Base-by-base conservation (phyloP, 2,329 filamentous ascomycete species). In the Tolypocladium paradoxum region DNA sequence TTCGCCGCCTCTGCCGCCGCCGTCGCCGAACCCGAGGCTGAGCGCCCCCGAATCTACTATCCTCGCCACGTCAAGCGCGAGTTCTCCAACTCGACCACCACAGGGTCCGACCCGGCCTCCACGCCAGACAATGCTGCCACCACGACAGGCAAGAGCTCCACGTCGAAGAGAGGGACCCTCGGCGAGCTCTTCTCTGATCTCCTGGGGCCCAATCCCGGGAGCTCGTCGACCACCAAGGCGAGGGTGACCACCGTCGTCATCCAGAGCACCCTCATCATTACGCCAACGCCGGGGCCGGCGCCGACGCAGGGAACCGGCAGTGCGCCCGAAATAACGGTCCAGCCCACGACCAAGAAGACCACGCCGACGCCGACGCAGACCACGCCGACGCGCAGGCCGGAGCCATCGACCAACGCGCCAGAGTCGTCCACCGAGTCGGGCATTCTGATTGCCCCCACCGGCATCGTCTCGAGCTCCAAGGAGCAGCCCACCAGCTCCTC, bases 51-150 rank as follows among this genome's bases (percentile, higher is more conserved):
- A 62, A 78, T 81, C 61, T 83, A 82, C 64, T 82, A 77, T 57
- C 80, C 80, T 14, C 72, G 76, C 53, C 72, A 80, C 45, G 70
- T 83, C 60, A 82, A 76, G 68, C 73, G 78, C 52, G 70, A 76
- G 54, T 70, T 74, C 51, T 60, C 61, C 55, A 78, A 78, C 61
- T 65, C 63, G 16, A 75, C 73, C n/a, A 62, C 65, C 55, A 70
- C 70, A 40, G 63, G 63, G 50, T 52, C 60, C 31, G 46, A 54
- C 27, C 54, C 65, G 16, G n/a, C 20, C 45, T 57, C 59, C 22
- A 50, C 57, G 16, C 49, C 58, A 3, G 51, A 52, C 7, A 53
- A 56, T 8, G 57, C 53, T 6, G 51, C 61, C 16, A 59, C 61
- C 14, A 57, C 54, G 5, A 54, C 60, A 3, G 43, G 53, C 20